Conservation (phyloP, 1,284 basidiomycete species). For the Sanguinoderma infundibulare region DNA sequence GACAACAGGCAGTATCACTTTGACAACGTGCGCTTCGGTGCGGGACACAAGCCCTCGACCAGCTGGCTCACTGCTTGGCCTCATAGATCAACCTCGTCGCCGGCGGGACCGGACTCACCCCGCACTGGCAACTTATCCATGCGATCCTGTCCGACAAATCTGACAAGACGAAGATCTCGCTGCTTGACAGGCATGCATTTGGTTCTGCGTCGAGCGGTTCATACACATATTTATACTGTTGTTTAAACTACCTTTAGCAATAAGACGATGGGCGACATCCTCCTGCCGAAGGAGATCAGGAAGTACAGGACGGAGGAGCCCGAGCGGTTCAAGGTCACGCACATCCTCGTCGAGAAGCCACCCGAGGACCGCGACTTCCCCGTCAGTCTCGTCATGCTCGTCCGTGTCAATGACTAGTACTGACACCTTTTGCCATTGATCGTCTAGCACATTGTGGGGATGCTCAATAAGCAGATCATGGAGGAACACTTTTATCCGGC, state of each 20-base stretch:
- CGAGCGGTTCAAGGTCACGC: constrained; percentile 29
- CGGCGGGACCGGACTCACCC: constrained; percentile 31
- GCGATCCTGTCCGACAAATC: constrained; percentile 24
- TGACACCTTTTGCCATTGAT: too few species aligned
- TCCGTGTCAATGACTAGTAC: too few species aligned
- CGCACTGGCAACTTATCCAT: constrained; percentile 33
- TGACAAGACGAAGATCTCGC: constrained; percentile 23
- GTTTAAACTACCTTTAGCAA: constrained; percentile 15
- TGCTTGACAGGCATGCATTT: constrained; percentile 26
- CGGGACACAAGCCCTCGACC: too few species aligned
- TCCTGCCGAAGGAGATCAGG: constrained; percentile 25
- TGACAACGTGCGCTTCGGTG: constrained; percentile 16
- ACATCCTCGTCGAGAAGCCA: too few species aligned
- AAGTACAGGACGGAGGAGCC: constrained; percentile 21
- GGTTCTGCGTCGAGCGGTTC: too few species aligned
- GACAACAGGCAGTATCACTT: constrained; percentile 23
- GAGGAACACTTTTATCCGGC: constrained; percentile 27
- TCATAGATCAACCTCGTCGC: constrained; percentile 31
- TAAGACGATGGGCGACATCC: constrained; percentile 29
- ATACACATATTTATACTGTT: too few species aligned
- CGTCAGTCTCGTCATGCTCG: too few species aligned
- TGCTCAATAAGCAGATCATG: constrained; percentile 23
- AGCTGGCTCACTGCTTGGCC: too few species aligned
- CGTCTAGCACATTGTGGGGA: constrained; percentile 22
- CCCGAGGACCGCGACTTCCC: too few species aligned